phyloP scores from a whole-genome alignment of 352 stramenopile genomes.

The Phytophthora agathidicida region DNA sequence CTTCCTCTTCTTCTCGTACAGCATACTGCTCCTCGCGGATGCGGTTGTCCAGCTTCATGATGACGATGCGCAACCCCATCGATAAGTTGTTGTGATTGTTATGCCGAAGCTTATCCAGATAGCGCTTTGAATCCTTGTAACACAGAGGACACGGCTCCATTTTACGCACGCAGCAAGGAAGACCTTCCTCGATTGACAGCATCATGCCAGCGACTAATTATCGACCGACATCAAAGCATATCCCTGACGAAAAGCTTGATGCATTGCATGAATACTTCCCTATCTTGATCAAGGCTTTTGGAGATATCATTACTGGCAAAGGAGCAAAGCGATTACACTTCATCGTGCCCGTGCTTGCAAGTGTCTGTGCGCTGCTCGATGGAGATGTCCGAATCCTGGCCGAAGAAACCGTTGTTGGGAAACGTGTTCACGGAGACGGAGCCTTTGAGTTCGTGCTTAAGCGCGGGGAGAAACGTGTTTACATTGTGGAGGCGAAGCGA shows the following conservation, averaged over 20 bases:
- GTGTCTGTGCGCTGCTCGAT: conserved; percentile 29
- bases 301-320: conserved; percentile 8
- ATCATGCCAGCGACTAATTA: conserved; percentile 22
- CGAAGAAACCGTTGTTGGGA: conserved; percentile 31
- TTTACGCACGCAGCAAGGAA: too few species aligned
- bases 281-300: conserved; percentile 23
- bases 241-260: conserved; percentile 25
- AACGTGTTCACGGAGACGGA: conserved; percentile 30
- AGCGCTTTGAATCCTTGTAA: too few species aligned
- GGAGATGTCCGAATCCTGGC: conserved; percentile 28
- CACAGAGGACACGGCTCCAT: too few species aligned
- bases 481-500: conserved; percentile 31
- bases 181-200: conserved; percentile 6
- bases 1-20: too few species aligned
- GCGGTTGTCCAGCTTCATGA: too few species aligned
- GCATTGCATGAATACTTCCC: conserved; percentile 24
- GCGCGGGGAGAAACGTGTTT: conserved; percentile 28
- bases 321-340: conserved; percentile 30
- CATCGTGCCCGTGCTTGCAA: conserved; percentile 28
- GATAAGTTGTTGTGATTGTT: too few species aligned
- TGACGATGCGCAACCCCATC: too few species aligned
- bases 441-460: conserved; percentile 36
- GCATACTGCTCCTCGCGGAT: too few species aligned
- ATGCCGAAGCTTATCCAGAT: too few species aligned
- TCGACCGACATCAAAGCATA: conserved; percentile 17